Percentiles rank a stretch among this genome's conserved stretches.
These are phyloP conservation scores for Graphiopsis chlorocephala DNA, from an alignment of 2,329 filamentous ascomycete species.

Conservation along the genomic window DNA sequence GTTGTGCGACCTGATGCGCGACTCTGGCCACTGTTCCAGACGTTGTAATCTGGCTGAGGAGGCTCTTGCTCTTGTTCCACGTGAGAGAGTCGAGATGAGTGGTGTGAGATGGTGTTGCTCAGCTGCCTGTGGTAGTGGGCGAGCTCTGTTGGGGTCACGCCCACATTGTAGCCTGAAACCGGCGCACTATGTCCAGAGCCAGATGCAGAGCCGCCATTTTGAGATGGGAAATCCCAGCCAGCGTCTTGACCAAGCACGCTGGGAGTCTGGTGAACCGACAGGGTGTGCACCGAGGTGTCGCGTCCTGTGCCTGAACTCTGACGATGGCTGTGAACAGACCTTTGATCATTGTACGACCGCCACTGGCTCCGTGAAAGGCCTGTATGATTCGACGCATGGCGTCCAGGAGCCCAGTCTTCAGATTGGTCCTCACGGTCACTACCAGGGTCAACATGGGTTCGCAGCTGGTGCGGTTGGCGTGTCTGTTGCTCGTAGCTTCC, in stretches of 20 bases:
- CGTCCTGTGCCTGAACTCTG: not conserved
- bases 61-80: not conserved
- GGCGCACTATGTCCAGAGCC: not conserved
- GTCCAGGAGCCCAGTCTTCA: not conserved
- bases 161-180: conserved; percentile 1
- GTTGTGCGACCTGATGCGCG: not conserved
- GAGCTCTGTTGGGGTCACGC: conserved; percentile 7
- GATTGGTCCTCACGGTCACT: not conserved
- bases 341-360: too few relatives aligned
- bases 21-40: conserved; percentile 9
- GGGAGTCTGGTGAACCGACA: not conserved
- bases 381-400: not conserved
- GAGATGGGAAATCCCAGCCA: not conserved
- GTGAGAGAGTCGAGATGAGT: not conserved
- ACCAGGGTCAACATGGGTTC: not conserved
- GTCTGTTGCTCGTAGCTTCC: not conserved
- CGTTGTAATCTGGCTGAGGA: conserved; percentile 2
- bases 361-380: not conserved
- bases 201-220: not conserved
- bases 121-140: not conserved
- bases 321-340: not conserved
- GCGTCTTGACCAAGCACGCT: not conserved
- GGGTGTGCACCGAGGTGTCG: not conserved
- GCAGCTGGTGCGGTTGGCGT: not conserved
- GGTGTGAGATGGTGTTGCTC: conserved; percentile 6